These are phyloP conservation scores for bread wheat (Triticum aestivum) DNA, from an alignment of 176 grass and related monocot genomes.

Conservation along the genomic window DNA sequence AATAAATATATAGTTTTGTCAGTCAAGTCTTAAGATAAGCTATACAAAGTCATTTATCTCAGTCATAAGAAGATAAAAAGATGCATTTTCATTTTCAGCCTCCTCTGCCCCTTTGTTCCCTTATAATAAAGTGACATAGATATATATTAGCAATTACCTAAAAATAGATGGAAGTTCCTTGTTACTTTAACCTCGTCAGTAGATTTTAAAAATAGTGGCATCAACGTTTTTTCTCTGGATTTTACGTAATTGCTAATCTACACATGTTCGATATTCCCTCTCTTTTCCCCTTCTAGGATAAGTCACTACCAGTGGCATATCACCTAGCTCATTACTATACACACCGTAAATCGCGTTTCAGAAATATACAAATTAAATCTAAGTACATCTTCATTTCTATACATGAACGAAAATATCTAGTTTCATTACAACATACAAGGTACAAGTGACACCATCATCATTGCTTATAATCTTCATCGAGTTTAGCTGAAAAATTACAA, in stretches of 20 bases:
- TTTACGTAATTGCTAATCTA: neutral
- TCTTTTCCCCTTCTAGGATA: neutral
- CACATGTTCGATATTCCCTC: neutral
- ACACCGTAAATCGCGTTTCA: neutral
- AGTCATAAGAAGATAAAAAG: neutral
- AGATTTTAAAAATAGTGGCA: neutral
- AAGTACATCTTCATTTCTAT: neutral
- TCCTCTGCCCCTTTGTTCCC: neutral
- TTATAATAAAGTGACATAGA: neutral
- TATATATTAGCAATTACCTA: too few relatives aligned
- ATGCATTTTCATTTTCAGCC: neutral
- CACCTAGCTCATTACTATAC: neutral
- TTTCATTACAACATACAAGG: neutral
- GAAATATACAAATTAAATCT: neutral
- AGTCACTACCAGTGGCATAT: neutral
- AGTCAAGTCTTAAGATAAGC: slow-evolving; percentile 1
- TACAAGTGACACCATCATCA: neutral
- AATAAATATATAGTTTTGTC: slow-evolving; percentile 22
- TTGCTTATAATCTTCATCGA: neutral
- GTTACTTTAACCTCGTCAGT: neutral
- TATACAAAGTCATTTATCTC: neutral
- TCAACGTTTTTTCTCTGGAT: neutral
- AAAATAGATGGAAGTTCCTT: too few relatives aligned
- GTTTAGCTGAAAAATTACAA: slow-evolving; percentile 10
- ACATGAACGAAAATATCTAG: neutral